A percentile compares a stretch with the other conserved stretches of the same genome.
Evolutionary conservation across 2,329 filamentous ascomycete genomes (phyloP).

Genomic region (Chrysoporthe austroafricana): DNA sequence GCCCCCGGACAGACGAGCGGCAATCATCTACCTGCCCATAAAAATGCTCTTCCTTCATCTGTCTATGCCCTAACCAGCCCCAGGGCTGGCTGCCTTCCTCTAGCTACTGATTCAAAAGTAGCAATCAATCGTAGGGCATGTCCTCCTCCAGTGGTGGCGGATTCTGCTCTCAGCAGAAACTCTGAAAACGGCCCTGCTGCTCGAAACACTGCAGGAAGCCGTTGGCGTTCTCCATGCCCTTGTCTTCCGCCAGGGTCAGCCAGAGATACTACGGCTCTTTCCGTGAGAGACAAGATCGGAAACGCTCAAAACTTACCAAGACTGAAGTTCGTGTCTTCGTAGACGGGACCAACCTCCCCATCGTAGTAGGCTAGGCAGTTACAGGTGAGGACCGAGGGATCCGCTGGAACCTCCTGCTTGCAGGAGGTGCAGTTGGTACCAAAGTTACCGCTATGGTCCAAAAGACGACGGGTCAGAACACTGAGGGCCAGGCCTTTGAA

Average conservation of each 20-base stretch:
- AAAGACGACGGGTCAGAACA: neutral
- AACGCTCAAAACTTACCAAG: neutral
- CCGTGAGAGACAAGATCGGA: neutral
- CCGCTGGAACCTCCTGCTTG: neutral
- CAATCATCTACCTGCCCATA: no score
- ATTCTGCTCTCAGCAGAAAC: neutral
- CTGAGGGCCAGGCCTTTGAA: no score
- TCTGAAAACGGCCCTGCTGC: constrained; percentile 3
- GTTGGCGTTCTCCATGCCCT: neutral
- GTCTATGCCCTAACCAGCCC: no score
- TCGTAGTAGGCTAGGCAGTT: constrained; percentile 1
- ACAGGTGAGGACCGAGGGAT: neutral
- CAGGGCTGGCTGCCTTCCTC: no score
- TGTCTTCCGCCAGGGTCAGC: neutral
- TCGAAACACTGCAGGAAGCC: neutral
- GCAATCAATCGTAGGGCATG: neutral
- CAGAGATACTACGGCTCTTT: neutral
- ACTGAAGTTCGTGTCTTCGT: neutral
- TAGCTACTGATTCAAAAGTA: neutral
- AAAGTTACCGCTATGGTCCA: neutral
- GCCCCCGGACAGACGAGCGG: no score
- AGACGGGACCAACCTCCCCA: neutral
- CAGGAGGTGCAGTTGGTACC: neutral
- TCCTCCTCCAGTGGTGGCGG: neutral
- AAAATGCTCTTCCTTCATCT: no score